Conservation (phyloP, 1,284 basidiomycete species). For the Phenoliferia sp. region DNA sequence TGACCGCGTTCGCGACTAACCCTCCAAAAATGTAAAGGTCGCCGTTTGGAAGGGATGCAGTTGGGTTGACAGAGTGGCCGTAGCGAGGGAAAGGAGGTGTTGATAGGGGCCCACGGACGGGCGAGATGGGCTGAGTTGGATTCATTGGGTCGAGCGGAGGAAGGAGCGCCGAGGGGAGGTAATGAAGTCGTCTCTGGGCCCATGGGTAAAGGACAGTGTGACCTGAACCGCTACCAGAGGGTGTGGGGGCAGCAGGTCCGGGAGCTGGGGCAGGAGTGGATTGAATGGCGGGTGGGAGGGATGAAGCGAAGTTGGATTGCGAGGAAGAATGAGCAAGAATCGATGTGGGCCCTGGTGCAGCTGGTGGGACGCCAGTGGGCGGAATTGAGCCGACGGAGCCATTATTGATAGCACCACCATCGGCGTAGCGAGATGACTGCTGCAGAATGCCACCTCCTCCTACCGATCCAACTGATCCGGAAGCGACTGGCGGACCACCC, state of each 20-base stretch:
- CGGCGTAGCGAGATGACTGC: neutral
- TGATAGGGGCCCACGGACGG: constrained; percentile 34
- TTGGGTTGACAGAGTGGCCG: constrained; percentile 89
- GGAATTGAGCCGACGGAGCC: neutral
- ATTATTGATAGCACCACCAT: neutral
- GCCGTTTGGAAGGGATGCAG: constrained; percentile 57
- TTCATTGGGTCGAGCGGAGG: constrained; percentile 11
- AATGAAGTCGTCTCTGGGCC: constrained; percentile 32
- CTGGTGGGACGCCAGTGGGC: neutral
- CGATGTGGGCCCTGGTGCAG: neutral
- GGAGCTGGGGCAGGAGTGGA: neutral
- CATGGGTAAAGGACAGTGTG: constrained; percentile 36
- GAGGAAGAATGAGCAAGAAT: neutral
- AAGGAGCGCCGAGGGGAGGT: constrained; percentile 33
- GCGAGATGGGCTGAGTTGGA: constrained; percentile 4
- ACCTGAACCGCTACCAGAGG: neutral
- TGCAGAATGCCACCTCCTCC: neutral
- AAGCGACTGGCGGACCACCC: neutral
- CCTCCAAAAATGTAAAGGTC: constrained; percentile 97
- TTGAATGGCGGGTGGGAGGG: neutral
- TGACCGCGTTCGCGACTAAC: constrained; percentile 82
- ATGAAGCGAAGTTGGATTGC: neutral
- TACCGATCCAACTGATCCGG: neutral
- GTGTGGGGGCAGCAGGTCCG: neutral
- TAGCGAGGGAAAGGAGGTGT: constrained; percentile 87